phyloP scores from a whole-genome alignment of 495 filamentous ascomycete genomes.

The Talaromyces liani region DNA sequence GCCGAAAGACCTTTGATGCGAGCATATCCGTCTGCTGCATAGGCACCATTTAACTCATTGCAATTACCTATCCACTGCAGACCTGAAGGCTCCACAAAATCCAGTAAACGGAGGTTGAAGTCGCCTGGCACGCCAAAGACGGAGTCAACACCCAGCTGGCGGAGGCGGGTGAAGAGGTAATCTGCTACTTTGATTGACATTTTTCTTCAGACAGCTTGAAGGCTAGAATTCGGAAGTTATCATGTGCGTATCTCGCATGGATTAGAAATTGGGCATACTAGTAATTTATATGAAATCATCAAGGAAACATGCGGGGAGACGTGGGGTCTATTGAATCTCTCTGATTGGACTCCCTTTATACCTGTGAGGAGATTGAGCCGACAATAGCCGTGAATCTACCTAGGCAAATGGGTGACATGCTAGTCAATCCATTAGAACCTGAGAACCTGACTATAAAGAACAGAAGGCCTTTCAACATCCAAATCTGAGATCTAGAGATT shows the following conservation, averaged over 20 bases:
- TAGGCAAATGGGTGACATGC: constrained; percentile 15
- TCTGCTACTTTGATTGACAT: constrained; percentile 32
- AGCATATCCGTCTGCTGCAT: constrained; percentile 77
- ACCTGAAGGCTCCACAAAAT: neutral
- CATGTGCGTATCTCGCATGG: too few species aligned
- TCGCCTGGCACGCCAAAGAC: constrained; percentile 47
- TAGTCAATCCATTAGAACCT: too few species aligned
- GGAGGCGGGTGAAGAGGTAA: constrained; percentile 44
- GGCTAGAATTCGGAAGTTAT: too few species aligned
- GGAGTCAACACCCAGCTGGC: constrained; percentile 38
- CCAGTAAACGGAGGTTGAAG: constrained; percentile 12
- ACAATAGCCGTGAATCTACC: neutral
- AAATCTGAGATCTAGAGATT: too few species aligned
- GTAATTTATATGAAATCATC: neutral
- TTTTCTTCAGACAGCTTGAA: neutral
- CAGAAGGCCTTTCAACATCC: too few species aligned
- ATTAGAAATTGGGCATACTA: too few species aligned
- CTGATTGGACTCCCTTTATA: neutral
- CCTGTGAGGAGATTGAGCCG: neutral
- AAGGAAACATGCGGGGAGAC: neutral
- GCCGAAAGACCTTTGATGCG: constrained; percentile 66
- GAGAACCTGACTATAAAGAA: too few species aligned
- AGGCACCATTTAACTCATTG: constrained; percentile 77
- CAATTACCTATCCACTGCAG: constrained; percentile 64
- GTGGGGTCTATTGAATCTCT: neutral